Evolutionary conservation across 2,329 filamentous ascomycete genomes (phyloP), one percentile per base, ranked within the genome.

Genomic region (Penicillium sp.): DNA sequence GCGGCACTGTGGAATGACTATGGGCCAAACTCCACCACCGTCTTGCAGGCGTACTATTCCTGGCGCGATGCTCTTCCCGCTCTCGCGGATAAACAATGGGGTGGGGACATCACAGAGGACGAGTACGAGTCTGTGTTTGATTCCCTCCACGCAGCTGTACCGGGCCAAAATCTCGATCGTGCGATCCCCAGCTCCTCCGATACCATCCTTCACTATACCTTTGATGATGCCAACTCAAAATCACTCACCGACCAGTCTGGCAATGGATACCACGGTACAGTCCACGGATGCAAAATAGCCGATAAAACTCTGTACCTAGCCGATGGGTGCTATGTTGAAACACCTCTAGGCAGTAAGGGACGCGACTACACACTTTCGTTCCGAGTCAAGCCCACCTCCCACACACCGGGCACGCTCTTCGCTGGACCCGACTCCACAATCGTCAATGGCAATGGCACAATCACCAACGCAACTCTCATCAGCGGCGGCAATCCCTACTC

Each of bases 341-440:
- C 81, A 0, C 81, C 81, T 0, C 67, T 83, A 4, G 61, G 61
- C 0, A 80, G 77, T 27, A 85, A 85, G 64, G 82, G 82, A 2
- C 70, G 79, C 35, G 73, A 84, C 61, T 85, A 84, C 67, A 82
- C 79, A 0, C 74, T 85, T 1, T 76, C 79, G 0, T 74, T 84
- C 44, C 71, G 72, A 1, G 63, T 83, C 25, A 63, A 69, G 1
- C 68, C 76, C 1, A 61, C 60, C 0, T 66, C 68, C 12, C 53
- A 61, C 2, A 68, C 63, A 2, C 75, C 76, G 29, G 75, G 74
- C 0, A 75, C 70, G 2, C 65, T 81, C 18, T 68, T 81, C n/a
- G 64, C 69, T 1, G 79, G 77, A 18, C 62, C 57, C 2, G 80
- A 78, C 63, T 82, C 77, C 4, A 67, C 67, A 3, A 75, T 81